Percentiles rank a stretch among this genome's conserved stretches.
Conservation (phyloP, 2,329 filamentous ascomycete species). For the Pseudogymnoascus sp. region DNA sequence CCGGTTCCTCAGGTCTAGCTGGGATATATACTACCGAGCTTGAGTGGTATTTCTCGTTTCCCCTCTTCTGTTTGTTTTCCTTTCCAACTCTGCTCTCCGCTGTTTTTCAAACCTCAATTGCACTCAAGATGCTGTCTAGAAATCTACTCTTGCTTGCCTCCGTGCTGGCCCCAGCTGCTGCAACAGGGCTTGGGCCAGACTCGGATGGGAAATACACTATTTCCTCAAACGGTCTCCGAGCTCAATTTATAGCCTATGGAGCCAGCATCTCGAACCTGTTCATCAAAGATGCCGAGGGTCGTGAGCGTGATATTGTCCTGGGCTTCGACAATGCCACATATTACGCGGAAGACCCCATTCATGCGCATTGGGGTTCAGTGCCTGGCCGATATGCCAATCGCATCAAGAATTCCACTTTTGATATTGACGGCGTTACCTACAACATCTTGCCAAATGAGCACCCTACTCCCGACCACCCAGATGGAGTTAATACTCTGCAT, state of each 20-base stretch:
- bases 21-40: not conserved
- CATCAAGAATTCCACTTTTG: conserved; percentile 68
- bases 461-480: conserved; percentile 39
- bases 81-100: not conserved
- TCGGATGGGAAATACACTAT: conserved; percentile 64
- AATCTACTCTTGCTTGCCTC: conserved; percentile 14
- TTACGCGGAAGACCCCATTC: conserved; percentile 55
- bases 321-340: conserved; percentile 70
- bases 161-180: conserved; percentile 11
- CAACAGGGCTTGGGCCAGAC: conserved; percentile 36
- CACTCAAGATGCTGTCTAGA: conserved; percentile 17
- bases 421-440: conserved; percentile 54
- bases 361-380: conserved; percentile 65
- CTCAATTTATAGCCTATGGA: conserved; percentile 65
- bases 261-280: conserved; percentile 65
- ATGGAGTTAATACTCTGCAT: conserved; percentile 57
- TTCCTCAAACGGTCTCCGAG: conserved; percentile 55
- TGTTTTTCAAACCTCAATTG: not conserved
- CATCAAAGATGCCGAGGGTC: conserved; percentile 59
- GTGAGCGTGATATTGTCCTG: conserved; percentile 61
- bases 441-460: conserved; percentile 57
- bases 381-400: conserved; percentile 74
- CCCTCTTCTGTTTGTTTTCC: not conserved
- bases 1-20: not conserved
- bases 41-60: not conserved